These are phyloP conservation scores for Mucor irregularis DNA, from an alignment of 371 early-diverging fungal genomes.

Conservation along the genomic window DNA sequence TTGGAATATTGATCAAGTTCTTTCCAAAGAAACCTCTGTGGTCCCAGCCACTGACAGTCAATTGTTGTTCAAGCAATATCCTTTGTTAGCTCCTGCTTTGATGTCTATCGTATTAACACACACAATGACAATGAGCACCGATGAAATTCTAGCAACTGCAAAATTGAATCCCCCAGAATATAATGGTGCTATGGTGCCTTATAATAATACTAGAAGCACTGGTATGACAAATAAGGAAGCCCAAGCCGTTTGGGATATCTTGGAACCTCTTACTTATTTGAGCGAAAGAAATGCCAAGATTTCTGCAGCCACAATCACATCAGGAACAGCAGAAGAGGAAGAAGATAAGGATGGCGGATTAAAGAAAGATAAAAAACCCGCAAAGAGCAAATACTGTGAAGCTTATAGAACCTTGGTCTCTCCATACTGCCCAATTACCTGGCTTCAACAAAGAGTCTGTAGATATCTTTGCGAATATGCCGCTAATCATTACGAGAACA, in stretches of 20 bases:
- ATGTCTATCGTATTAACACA: slow-evolving; percentile 48
- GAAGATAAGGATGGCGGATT: no score
- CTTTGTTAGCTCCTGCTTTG: slow-evolving; percentile 44
- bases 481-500: background rate
- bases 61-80: slow-evolving; percentile 25
- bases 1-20: slow-evolving; percentile 34
- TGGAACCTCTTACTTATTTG: slow-evolving; percentile 16
- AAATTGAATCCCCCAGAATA: slow-evolving; percentile 20
- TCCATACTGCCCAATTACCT: background rate
- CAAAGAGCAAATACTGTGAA: no score
- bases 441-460: slow-evolving; percentile 9
- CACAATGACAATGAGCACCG: slow-evolving; percentile 46
- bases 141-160: slow-evolving; percentile 31
- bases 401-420: background rate
- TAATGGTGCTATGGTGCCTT: background rate
- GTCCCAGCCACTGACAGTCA: background rate
- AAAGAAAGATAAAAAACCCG: no score
- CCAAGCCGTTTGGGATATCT: slow-evolving; percentile 17
- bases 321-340: background rate
- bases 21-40: slow-evolving; percentile 23
- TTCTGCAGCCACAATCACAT: background rate
- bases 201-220: background rate
- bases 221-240: slow-evolving; percentile 19
- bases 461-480: slow-evolving; percentile 15
- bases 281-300: slow-evolving; percentile 15